Percentiles rank a stretch among this genome's conserved stretches.
Evolutionary conservation across 352 stramenopile species (phyloP).

Genomic region (Hyaloperonospora brassicae): DNA sequence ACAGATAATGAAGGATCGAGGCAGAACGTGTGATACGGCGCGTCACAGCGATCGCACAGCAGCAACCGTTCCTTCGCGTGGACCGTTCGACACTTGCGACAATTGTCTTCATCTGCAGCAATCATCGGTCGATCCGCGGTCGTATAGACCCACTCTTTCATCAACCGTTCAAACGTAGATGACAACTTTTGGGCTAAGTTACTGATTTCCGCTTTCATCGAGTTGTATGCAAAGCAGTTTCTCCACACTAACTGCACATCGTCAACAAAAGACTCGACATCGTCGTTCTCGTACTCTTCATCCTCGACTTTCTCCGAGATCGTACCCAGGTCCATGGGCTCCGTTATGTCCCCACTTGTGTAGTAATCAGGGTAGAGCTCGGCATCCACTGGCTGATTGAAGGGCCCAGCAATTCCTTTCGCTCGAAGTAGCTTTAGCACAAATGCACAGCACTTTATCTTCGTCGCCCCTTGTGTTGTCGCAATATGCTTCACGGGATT

Average conservation of each 20-base stretch:
- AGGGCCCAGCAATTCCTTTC: slow-evolving; percentile 70
- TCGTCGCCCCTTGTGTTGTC: slow-evolving; percentile 45
- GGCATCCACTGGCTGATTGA: slow-evolving; percentile 78
- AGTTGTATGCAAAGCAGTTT: slow-evolving; percentile 84
- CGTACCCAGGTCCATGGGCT: slow-evolving; percentile 77
- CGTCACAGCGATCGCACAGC: slow-evolving; percentile 77
- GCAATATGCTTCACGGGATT: slow-evolving; percentile 48
- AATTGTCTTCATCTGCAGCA: slow-evolving; percentile 69
- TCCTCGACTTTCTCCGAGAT: slow-evolving; percentile 80
- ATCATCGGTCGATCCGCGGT: slow-evolving; percentile 43
- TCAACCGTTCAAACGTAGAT: slow-evolving; percentile 68
- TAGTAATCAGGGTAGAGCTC: slow-evolving; percentile 84
- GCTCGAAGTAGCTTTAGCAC: slow-evolving; percentile 66
- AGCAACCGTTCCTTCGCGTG: slow-evolving; percentile 57
- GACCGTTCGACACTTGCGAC: slow-evolving; percentile 65
- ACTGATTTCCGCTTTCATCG: slow-evolving; percentile 72
- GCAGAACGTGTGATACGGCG: slow-evolving; percentile 79
- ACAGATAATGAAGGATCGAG: slow-evolving; percentile 44
- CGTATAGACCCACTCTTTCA: slow-evolving; percentile 75
- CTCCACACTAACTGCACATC: slow-evolving; percentile 79
- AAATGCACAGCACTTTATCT: slow-evolving; percentile 60
- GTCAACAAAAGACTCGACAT: slow-evolving; percentile 73
- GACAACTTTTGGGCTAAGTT: slow-evolving; percentile 65
- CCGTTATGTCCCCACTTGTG: slow-evolving; percentile 51
- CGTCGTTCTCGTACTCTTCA: slow-evolving; percentile 80